Evolutionary conservation across 1,284 basidiomycete species (phyloP), one percentile per base, ranked within the genome.

Genomic region (Trichosporon inkin): DNA sequence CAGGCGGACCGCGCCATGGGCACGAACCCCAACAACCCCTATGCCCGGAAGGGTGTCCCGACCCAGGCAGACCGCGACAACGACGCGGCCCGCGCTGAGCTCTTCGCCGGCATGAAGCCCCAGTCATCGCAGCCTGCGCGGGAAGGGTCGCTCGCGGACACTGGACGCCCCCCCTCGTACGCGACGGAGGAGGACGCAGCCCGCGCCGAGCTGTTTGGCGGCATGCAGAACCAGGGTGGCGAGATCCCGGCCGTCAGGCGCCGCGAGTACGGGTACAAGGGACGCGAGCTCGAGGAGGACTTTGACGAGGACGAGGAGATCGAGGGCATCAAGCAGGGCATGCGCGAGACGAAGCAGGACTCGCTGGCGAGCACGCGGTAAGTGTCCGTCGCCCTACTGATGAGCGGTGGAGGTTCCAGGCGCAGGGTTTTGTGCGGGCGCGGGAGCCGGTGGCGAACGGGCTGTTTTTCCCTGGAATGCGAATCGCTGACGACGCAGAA

Each of bases 301-400:
- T 79, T 76, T 60, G 75, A 78, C 57, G 89, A 89, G 67, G 94
- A 98, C 24, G 94, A 98, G 68, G 95, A 98, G 72, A 83, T 96
- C 6, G 95, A 99, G 79, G 92, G 88, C 14, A 95, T 99, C 81
- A 98, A 97, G 80, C 86, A 91, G 73, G 87, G 94, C 80, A 92
- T 92, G 68, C 84, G 88, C 57, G 90, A 85, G 72, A 80, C 91
- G 66, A 99, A 99, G 80, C 92, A 97, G 78, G 95, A 99, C 71
- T 89, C 86, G 73, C 87, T 96, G 53, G 88, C 87, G 61, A 90
- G 89, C 22, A 92, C 93, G 0, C 83, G 94, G 68, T 78, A 51
- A 53, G 76, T 67, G 8, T 28, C 6, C 24, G 8, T 24, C 13
- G 14, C 44, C 44, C 44, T 28, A 7, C 10, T 20, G 41, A 49